phyloP scores from a whole-genome alignment of 1,139 yeast species.

The Saccharomyces hybrid region DNA sequence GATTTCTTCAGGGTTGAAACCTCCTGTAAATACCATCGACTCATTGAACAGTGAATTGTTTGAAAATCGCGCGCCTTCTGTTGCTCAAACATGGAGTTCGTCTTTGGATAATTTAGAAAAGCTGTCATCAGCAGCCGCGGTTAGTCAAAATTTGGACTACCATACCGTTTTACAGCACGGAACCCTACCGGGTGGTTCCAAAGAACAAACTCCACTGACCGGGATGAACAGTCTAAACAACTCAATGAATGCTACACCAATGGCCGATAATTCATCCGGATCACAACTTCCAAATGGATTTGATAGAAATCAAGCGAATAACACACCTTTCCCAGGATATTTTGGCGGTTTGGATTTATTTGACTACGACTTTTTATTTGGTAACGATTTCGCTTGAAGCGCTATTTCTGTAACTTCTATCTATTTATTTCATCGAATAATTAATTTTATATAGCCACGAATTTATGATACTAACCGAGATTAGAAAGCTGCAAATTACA shows the following conservation, averaged over 20 bases:
- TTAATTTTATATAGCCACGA: background rate
- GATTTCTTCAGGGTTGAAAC: background rate
- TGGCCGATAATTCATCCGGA: background rate
- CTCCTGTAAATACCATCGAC: background rate
- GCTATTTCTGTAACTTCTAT: background rate
- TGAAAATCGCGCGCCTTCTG: background rate
- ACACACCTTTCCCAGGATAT: conserved; percentile 14
- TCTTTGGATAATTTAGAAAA: conserved; percentile 14
- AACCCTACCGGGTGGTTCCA: background rate
- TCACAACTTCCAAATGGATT: conserved; percentile 2
- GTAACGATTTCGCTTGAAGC: conserved; percentile 12
- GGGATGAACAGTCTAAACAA: background rate
- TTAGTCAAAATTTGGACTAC: conserved; percentile 13
- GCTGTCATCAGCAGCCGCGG: conserved; percentile 16
- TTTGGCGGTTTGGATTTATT: conserved; percentile 26
- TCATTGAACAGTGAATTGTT: background rate
- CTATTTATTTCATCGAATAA: background rate
- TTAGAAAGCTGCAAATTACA: background rate
- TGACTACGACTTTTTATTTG: conserved; percentile 27
- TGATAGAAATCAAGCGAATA: conserved; percentile 2
- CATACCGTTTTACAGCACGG: conserved; percentile 6
- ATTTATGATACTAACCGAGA: background rate
- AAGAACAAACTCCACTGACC: background rate
- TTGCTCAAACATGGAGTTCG: conserved; percentile 1
- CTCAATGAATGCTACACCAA: background rate